Evolutionary conservation across 164 flowering plant genomes (phyloP), one percentile per base, ranked within the genome.

Genomic region (Litsea cubeba): DNA sequence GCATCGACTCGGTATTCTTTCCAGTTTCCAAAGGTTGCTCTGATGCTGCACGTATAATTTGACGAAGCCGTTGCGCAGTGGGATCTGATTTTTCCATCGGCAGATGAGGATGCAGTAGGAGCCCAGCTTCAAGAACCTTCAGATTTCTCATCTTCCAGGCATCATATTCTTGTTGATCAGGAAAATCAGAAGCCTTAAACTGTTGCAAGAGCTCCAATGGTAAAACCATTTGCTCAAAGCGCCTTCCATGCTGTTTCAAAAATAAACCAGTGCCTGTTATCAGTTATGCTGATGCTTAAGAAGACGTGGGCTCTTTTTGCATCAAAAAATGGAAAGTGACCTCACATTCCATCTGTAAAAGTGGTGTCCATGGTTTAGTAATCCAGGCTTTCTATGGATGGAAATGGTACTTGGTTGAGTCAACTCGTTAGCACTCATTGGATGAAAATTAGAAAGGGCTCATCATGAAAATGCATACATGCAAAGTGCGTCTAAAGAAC

Each of bases 151-250:
- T 84, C 83, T 85, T 91, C 96, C 97, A 95, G 30, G 88, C 81
- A 73, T 89, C 89, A 81, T 88, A 90, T 71, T 89, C 98, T 76
- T 75, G 80, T 46, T 76, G 90, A 80, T 76, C 85, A 15, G 90
- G 76, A 78, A 95, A 95, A 79, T 95, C 99, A 6, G 90, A 79
- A 23, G 85, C 69, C 80, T 88, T 93, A 70, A 89, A 82, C 77
- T 91, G 98, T 79, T 88, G 98, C 66, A 95, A 76, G 28, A 95
- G 79, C 87, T 95, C 97, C 20, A 95, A 79, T 26, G 99, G 99
- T 26, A 95, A 79, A 76, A 93, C 94, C 72, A 91, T 74, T 14
- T 87, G 77, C 78, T 95, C 99, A 18, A 91, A 75, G 14, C 88
- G 88, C 73, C 85, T 88, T 67, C 99, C 99, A 65, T 91, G 86